Evolutionary conservation across 768 basidiomycete species (phyloP), one percentile per base, ranked within the genome.

Genomic region (Holtermannia corniformis): DNA sequence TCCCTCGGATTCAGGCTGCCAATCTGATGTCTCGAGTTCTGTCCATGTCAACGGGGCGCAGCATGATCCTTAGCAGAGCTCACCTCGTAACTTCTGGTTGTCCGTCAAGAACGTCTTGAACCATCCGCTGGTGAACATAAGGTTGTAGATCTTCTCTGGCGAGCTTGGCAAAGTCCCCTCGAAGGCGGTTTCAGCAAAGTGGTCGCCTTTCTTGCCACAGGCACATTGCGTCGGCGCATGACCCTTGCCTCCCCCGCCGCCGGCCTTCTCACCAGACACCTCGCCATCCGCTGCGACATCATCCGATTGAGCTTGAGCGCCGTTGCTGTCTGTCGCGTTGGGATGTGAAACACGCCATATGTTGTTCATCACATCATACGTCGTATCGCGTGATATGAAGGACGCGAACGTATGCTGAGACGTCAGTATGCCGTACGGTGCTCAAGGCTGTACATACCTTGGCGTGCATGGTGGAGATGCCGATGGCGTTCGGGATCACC

Each of bases 11-110:
- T 74, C 63, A 0, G 93, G 91, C 16, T 80, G 75, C 95, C 95
- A 97, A 68, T 97, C 95, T 3, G 90, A 85, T 64, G 90, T 87
- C 72, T 99, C 91, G 50, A 99, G 80, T 59, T 96, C 93, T 97
- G 62, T 2, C 13, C 49, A 42, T 2, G 13, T 49, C 12, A 50
- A 27, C 22, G 27, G 41, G 23, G 22, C 16, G 40, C 20, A 5
- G 4, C 7, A 53, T 49, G 25, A 23, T 20, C 11, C 28, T 25
- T 2, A 4, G 23, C 5, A 1, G 11, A 19, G 75, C 84, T 58
- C 61, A 92, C 95, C 93, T 16, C 78, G 75, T 16, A 97, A 76
- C 68, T 87, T 91, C 75, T 96, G 91, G 58, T 88, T 81, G n/a
- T 82, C 79, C 24, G 78, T 75, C 83, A 96, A 82, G 70, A 97